phyloP scores from a whole-genome alignment of 257 asterid species.

The Nicotiana paniculata region DNA sequence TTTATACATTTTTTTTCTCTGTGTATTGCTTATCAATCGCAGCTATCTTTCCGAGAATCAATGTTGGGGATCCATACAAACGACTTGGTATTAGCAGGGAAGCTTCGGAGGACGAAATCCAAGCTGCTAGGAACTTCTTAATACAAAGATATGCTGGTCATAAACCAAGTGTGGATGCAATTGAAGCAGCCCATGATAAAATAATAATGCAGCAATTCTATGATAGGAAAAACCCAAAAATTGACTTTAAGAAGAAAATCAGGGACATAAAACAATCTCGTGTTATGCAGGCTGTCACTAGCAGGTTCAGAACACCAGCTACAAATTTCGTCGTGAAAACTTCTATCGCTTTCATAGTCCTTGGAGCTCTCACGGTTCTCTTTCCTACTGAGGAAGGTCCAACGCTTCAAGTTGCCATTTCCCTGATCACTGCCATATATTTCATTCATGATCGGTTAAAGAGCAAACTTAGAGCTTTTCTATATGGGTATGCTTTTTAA shows the following conservation, averaged over 20 bases:
- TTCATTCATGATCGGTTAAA: slow-evolving; percentile 73
- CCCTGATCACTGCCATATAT: slow-evolving; percentile 62
- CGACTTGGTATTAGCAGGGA: slow-evolving; percentile 82
- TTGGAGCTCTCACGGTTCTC: slow-evolving; percentile 78
- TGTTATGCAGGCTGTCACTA: slow-evolving; percentile 69
- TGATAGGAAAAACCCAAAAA: slow-evolving; percentile 88
- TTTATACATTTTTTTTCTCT: background rate
- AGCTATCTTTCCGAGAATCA: slow-evolving; percentile 82
- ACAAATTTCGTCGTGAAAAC: slow-evolving; percentile 58
- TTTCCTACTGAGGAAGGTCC: slow-evolving; percentile 99
- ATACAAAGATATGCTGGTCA: slow-evolving; percentile 73
- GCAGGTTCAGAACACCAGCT: slow-evolving; percentile 82
- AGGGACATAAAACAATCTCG: slow-evolving; percentile 75
- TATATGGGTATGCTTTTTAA: slow-evolving; percentile 64
- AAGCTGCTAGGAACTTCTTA: slow-evolving; percentile 78
- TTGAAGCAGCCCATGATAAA: slow-evolving; percentile 93
- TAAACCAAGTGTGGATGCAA: slow-evolving; percentile 87
- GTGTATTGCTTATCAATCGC: slow-evolving; percentile 13
- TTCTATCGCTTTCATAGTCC: slow-evolving; percentile 61
- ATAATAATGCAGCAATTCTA: slow-evolving; percentile 91
- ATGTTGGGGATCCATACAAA: slow-evolving; percentile 84
- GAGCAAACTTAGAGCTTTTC: slow-evolving; percentile 66
- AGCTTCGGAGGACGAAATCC: slow-evolving; percentile 94
- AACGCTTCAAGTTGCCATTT: slow-evolving; percentile 84
- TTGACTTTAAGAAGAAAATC: slow-evolving; percentile 81